Percentiles rank a stretch among this genome's conserved stretches.
Conservation (phyloP, 1,284 basidiomycete species). For the Cryptococcus sp. region DNA sequence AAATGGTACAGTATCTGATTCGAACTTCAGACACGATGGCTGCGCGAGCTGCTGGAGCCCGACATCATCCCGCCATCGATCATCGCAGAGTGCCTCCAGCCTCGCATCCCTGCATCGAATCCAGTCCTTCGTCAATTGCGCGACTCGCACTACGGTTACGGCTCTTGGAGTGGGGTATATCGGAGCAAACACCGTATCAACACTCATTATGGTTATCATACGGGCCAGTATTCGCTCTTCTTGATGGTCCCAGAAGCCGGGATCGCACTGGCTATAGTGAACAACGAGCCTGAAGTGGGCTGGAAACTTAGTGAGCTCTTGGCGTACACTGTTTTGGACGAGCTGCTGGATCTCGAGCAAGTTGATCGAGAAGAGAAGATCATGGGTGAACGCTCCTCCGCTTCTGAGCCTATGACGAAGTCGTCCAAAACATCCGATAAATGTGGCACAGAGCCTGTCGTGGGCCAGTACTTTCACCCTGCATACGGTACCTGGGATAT, state of each 20-base stretch:
- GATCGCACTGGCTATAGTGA: conserved; percentile 1
- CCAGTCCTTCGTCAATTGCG: conserved; percentile 25
- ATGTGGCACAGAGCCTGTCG: no score
- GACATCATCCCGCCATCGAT: conserved; percentile 12
- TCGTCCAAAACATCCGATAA: no score
- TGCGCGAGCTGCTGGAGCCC: conserved; percentile 13
- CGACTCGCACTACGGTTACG: conserved; percentile 16
- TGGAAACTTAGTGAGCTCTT: neutral
- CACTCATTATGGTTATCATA: neutral
- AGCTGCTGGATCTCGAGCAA: conserved; percentile 18
- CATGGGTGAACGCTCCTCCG: neutral
- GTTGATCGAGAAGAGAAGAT: conserved; percentile 15
- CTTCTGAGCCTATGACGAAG: no score
- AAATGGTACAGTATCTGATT: neutral
- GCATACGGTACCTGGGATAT: no score
- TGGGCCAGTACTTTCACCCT: no score
- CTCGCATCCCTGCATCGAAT: neutral
- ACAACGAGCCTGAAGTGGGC: neutral
- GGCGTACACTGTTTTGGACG: conserved; percentile 23
- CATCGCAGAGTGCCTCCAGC: neutral
- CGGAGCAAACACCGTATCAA: conserved; percentile 25
- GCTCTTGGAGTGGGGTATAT: conserved; percentile 16
- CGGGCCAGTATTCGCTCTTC: conserved; percentile 16
- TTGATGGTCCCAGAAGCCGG: conserved; percentile 27
- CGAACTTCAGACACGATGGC: conserved; percentile 5